These are phyloP conservation scores for Boletus subcaerulescens DNA, from an alignment of 768 basidiomycete species.

Conservation along the genomic window DNA sequence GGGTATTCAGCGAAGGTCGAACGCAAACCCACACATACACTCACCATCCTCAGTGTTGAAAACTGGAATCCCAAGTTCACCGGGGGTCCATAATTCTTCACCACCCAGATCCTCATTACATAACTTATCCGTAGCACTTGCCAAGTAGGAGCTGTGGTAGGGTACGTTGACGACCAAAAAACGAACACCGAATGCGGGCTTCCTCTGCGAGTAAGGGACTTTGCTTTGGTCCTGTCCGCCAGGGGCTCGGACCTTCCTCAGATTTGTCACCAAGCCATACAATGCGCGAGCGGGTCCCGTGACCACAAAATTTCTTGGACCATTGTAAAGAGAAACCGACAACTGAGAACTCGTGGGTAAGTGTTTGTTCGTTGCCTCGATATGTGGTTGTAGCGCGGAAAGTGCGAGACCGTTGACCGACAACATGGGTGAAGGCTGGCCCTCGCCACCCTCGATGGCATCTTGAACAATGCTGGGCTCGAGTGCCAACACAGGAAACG, in stretches of 20 bases:
- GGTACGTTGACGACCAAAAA: constrained; percentile 96
- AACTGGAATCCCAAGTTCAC: constrained; percentile 77
- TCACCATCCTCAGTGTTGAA: constrained; percentile 91
- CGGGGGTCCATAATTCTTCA: constrained; percentile 72
- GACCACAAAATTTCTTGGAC: constrained; percentile 85
- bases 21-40: constrained; percentile 30
- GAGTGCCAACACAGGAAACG: constrained; percentile 88
- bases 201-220: constrained; percentile 89
- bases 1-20: constrained; percentile 14
- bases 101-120: constrained; percentile 70
- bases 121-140: constrained; percentile 70
- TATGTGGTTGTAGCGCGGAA: constrained; percentile 75
- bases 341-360: constrained; percentile 77
- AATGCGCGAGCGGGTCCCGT: constrained; percentile 89
- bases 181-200: constrained; percentile 87
- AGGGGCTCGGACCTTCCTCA: constrained; percentile 88
- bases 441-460: constrained; percentile 89
- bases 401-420: constrained; percentile 79
- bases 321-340: constrained; percentile 88
- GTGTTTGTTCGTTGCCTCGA: constrained; percentile 84
- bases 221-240: constrained; percentile 91
- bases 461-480: constrained; percentile 88
- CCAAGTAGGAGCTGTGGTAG: constrained; percentile 89
- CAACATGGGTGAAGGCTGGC: constrained; percentile 90
- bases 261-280: constrained; percentile 89